Base-by-base conservation (phyloP, 805 yeast species). In the Yamadazyma paraphyllophila region DNA sequence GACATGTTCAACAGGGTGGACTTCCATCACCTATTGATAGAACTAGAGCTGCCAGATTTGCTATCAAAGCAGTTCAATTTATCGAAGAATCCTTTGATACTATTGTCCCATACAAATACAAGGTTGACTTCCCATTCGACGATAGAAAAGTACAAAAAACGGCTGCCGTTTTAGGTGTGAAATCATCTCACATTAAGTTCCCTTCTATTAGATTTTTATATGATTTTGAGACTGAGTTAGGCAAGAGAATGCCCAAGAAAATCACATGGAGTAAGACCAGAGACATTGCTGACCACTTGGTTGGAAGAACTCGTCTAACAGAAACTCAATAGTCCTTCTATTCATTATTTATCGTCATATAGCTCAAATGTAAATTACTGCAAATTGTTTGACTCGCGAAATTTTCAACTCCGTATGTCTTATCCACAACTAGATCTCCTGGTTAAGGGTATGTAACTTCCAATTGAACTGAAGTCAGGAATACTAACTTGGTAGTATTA, bases 1-100 rank as follows among this genome's bases (percentile, higher is more conserved):
- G 99, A 26, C 98, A 92, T 62, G 94, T 92, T 47, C 99, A 94
- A 75, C 99, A 94, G 70, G 99, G 99, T 63, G 94, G 91, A 49
- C 79, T 82, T 44, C 99, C 99, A 41, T 84, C 96, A 7, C 89
- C 98, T 6, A 86, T 91, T 73, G 99, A 94, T 64, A 82, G 98
- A 65, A 83, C 90, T 32, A 78, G 84, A 53, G 96, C 96, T 6
- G 83, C 91, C 5, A 81, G 98, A 63, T 85, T 85, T 64, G 96
- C 96, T 3, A 85, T 92, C 55, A 85, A 83, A 67, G 89, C 97
- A 46, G 83, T 91, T 46, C 85, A 89, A 63, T 94, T 88, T 65
- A 81, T 92, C 53, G 98, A 94, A 66, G 76, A 82, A 20, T 50
- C 53, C 24, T 36, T 39, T 31, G 66, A 59, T 30, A 47, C 39